These are phyloP conservation scores for Penicillium bovifimosum DNA, from an alignment of 495 filamentous ascomycete genomes.

Conservation along the genomic window DNA sequence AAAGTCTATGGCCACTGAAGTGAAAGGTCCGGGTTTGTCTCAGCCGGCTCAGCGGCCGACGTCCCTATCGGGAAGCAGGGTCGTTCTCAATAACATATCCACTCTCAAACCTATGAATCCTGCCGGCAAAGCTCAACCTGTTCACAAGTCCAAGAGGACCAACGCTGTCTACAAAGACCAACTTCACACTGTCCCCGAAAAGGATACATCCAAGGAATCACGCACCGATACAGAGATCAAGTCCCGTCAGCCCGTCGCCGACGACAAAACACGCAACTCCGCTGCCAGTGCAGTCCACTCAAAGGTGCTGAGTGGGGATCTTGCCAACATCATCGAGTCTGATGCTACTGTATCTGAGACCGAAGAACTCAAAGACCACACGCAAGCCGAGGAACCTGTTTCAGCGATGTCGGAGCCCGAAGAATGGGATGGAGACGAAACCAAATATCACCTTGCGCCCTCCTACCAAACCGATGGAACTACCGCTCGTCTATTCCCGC, in stretches of 20 bases:
- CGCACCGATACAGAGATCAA: slow-evolving; percentile 10
- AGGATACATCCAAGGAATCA: slow-evolving; percentile 37
- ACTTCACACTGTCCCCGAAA: slow-evolving; percentile 30
- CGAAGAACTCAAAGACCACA: slow-evolving; percentile 13
- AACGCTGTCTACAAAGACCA: slow-evolving; percentile 62
- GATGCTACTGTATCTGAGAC: slow-evolving; percentile 13
- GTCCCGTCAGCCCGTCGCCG: not conserved
- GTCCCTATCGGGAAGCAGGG: slow-evolving; percentile 44
- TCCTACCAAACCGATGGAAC: slow-evolving; percentile 70
- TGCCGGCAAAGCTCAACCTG: slow-evolving; percentile 35
- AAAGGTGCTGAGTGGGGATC: not conserved
- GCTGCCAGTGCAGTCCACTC: not conserved
- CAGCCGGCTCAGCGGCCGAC: slow-evolving; percentile 63
- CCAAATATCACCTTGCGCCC: slow-evolving; percentile 71
- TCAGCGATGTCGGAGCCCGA: slow-evolving; percentile 52
- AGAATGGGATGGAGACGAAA: slow-evolving; percentile 72
- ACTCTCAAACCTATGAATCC: slow-evolving; percentile 29
- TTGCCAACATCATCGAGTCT: not conserved
- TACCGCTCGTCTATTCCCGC: slow-evolving; percentile 67
- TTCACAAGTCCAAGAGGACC: slow-evolving; percentile 49
- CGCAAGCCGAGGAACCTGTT: not conserved
- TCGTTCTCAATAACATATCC: slow-evolving; percentile 39
- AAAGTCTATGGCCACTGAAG: slow-evolving; percentile 43
- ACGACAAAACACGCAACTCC: not conserved
- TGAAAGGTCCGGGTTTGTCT: slow-evolving; percentile 44